These are phyloP conservation scores for Gaeumannomyces tritici DNA, from an alignment of 2,329 filamentous ascomycete genomes.

Conservation along the genomic window DNA sequence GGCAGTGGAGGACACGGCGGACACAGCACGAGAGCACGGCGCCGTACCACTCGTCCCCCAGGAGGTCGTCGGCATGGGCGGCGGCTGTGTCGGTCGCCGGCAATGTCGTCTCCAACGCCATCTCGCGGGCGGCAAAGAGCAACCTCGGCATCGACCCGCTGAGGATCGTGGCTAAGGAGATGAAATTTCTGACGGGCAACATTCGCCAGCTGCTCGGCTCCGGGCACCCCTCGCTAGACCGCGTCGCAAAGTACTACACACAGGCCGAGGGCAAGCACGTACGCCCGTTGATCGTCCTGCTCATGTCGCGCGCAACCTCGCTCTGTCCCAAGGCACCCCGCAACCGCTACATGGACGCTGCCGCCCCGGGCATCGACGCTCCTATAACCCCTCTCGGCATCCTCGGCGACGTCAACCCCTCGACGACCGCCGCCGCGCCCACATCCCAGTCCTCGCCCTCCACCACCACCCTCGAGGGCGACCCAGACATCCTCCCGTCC, in stretches of 20 bases:
- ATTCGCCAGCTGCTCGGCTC: constrained; percentile 89
- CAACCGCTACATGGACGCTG: constrained; percentile 21
- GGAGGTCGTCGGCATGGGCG: constrained; percentile 57
- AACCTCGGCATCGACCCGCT: constrained; percentile 78
- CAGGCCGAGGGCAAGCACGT: constrained; percentile 95
- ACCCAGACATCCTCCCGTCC: constrained; percentile 74
- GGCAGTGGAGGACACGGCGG: constrained; percentile 10
- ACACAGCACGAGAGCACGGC: constrained; percentile 20
- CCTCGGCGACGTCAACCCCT: constrained; percentile 77
- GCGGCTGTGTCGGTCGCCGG: constrained; percentile 63
- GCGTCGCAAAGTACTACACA: constrained; percentile 96
- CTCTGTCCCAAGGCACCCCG: constrained; percentile 50
- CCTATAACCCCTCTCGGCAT: constrained; percentile 45
- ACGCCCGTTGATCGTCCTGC: constrained; percentile 82
- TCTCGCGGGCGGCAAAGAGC: constrained; percentile 51
- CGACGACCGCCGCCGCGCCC: constrained; percentile 35
- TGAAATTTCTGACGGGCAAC: constrained; percentile 91
- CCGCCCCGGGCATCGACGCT: constrained; percentile 35
- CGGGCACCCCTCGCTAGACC: constrained; percentile 87
- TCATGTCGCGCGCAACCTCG: constrained; percentile 94
- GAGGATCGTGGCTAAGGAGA: constrained; percentile 85
- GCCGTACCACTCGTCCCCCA: constrained; percentile 34
- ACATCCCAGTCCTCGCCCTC: constrained; percentile 19
- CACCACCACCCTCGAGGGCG: constrained; percentile 23
- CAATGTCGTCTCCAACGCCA: constrained; percentile 60